These are phyloP conservation scores for Tricholoma furcatifolium DNA, from an alignment of 768 basidiomycete species.

Conservation along the genomic window DNA sequence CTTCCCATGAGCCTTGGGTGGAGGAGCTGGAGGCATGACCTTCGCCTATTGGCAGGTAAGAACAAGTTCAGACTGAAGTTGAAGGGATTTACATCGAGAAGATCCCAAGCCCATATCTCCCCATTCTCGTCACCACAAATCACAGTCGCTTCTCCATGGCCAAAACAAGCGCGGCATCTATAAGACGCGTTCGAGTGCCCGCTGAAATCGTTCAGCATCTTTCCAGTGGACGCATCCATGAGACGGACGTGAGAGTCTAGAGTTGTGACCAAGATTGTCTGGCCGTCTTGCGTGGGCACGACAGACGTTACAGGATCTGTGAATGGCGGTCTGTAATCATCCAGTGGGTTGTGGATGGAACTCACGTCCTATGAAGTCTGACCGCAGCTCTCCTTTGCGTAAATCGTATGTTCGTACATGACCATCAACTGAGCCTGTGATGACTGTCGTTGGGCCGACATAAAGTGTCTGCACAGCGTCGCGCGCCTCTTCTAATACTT, in stretches of 20 bases:
- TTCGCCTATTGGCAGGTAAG: conserved; percentile 51
- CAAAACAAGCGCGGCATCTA: conserved; percentile 79
- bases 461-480: conserved; percentile 84
- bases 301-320: conserved; percentile 87
- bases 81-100: conserved; percentile 66
- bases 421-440: conserved; percentile 89
- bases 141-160: conserved; percentile 77
- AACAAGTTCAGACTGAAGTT: not conserved
- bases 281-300: conserved; percentile 72
- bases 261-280: conserved; percentile 79
- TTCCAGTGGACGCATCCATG: conserved; percentile 82
- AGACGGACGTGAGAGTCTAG: conserved; percentile 85
- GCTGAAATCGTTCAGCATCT: conserved; percentile 79
- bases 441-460: conserved; percentile 63
- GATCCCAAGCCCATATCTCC: conserved; percentile 87
- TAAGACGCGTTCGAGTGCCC: conserved; percentile 78
- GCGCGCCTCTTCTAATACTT: conserved; percentile 83
- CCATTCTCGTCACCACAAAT: conserved; percentile 92
- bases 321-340: conserved; percentile 7
- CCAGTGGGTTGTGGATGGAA: conserved; percentile 14
- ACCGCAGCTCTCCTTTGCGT: conserved; percentile 85
- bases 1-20: conserved; percentile 77
- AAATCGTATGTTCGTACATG: conserved; percentile 92
- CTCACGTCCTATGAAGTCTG: conserved; percentile 90
- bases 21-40: conserved; percentile 67